Evolutionary conservation across 208 protist genomes (phyloP).

Genomic region (Trichomonas tenax): DNA sequence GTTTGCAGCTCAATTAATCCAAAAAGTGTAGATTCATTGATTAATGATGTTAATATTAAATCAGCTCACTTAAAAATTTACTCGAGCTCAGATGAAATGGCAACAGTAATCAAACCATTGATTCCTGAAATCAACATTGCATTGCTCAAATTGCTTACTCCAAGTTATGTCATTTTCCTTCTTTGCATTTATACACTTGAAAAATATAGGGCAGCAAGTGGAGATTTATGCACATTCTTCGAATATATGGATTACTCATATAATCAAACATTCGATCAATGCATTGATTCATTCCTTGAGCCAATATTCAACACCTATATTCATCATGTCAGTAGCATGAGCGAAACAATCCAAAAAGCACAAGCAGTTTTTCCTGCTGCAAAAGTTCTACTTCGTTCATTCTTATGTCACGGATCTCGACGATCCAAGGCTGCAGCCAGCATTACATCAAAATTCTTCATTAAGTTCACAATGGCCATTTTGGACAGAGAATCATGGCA

Average conservation of each 20-base stretch:
- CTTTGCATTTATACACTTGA: neutral
- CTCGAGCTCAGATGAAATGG: neutral
- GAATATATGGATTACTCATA: neutral
- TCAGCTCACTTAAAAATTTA: neutral
- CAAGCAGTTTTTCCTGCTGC: neutral
- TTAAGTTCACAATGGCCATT: neutral
- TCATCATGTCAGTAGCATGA: neutral
- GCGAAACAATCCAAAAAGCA: neutral
- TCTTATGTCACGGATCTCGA: neutral
- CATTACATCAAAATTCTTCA: neutral
- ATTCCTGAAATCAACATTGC: neutral
- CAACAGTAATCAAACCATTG: neutral
- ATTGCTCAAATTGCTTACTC: neutral
- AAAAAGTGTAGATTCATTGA: neutral
- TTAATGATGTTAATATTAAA: neutral
- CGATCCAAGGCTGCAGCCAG: neutral
- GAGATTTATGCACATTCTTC: neutral
- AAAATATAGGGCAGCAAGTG: neutral
- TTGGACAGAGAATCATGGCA: neutral
- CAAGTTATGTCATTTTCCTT: neutral
- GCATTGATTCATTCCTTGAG: neutral
- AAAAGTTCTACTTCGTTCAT: neutral
- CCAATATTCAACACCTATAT: neutral
- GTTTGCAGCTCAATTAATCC: neutral
- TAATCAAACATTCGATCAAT: neutral